phyloP scores from a whole-genome alignment of 305 asterid species.

The Caryopteris hybrid region DNA sequence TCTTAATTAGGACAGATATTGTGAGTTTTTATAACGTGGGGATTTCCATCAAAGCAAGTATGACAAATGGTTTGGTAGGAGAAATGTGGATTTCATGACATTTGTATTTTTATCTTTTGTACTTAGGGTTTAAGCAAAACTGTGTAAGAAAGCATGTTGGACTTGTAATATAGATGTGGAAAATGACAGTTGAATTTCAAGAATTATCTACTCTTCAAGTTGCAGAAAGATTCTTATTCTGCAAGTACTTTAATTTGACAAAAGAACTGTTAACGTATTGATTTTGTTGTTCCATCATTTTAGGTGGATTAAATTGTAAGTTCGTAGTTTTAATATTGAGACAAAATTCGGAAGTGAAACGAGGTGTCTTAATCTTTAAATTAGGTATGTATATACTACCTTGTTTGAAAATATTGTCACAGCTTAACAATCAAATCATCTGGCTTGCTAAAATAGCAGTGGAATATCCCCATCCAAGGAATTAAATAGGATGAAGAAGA shows the following conservation, averaged over 20 bases:
- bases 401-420: neutral
- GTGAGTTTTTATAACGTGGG: slow-evolving; percentile 23
- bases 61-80: slow-evolving; percentile 41
- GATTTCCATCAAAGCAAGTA: slow-evolving; percentile 11
- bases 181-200: slow-evolving; percentile 33
- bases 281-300: no score
- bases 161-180: slow-evolving; percentile 35
- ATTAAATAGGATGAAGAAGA: neutral
- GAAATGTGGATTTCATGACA: slow-evolving; percentile 43
- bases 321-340: no score
- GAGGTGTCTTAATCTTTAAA: neutral
- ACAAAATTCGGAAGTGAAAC: neutral
- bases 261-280: no score
- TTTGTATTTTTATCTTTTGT: slow-evolving; percentile 3
- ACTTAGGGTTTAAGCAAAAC: slow-evolving; percentile 51
- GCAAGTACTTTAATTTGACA: neutral
- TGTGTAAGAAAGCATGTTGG: slow-evolving; percentile 28
- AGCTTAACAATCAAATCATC: slow-evolving; percentile 12
- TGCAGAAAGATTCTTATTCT: slow-evolving; percentile 10
- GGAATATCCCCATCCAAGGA: neutral
- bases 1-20: slow-evolving; percentile 9
- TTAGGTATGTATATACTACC: neutral
- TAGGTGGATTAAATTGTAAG: no score
- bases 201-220: neutral
- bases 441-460: neutral